Evolutionary conservation across 2,329 filamentous ascomycete species (phyloP), one percentile per base, ranked within the genome.

Genomic region (Fusarium compactum): DNA sequence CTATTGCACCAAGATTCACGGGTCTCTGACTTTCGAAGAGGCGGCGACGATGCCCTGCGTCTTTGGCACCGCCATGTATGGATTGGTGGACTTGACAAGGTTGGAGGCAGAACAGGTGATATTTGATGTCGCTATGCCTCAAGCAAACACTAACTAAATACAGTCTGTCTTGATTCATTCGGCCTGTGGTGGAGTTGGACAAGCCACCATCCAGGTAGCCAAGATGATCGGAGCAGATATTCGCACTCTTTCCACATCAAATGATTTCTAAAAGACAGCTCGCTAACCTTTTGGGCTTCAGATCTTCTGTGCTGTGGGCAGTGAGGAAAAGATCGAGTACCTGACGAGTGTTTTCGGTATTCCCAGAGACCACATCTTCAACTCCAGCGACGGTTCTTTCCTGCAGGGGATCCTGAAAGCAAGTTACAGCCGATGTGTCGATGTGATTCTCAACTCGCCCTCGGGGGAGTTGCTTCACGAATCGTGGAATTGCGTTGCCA

Each of bases 401-500:
- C 70, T 71, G 2, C 30, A 64, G 1, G 77, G 69, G 2, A 58
- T 82, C 5, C 63, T 77, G 54, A 27, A 53, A 1, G 69, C 67
- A 6, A 82, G 78, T 2, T 51, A 65, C 11, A 67, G 76, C 11
- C 55, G 61, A 5, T 79, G 81, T 24, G 79, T 82, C 14, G 78
- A 82, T 44, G 52, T 81, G 0, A 80, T 82, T 0, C 74, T 85
- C 8, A 84, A 83, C 69, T 80, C 80, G 2, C 72, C 83, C 0
- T 77, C 82, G 0, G 81, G 82, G 1, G 81, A 84, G 16, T 65
- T 80, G 0, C 73, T 85, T 0, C 81, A 81, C 20, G 78, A 80
- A 5, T 79, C 81, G 0, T 86, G 81, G 82, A 64, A 78, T 1
- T 85, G 82, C 47, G 74, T 87, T 5, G 82, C 84, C 2, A 71